A percentile compares a stretch with the other conserved stretches of the same genome.
phyloP scores from a whole-genome alignment of 768 basidiomycete genomes.

The Suillus tomentosus region DNA sequence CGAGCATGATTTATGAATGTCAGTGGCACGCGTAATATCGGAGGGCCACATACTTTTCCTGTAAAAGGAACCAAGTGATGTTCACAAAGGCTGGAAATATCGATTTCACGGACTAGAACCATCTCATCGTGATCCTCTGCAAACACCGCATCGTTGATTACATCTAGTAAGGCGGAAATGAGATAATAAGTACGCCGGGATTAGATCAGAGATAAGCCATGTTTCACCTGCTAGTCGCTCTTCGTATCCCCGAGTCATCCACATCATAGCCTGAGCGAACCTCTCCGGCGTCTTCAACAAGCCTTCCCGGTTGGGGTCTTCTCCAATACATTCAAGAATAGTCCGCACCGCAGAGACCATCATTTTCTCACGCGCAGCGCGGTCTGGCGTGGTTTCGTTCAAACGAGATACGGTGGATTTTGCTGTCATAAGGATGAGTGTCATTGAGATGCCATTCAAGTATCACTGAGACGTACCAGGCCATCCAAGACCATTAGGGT shows the following conservation, averaged over 20 bases:
- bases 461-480: slow-evolving; percentile 59
- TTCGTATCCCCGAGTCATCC: slow-evolving; percentile 99
- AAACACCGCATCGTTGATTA: slow-evolving; percentile 98
- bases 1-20: slow-evolving; percentile 24
- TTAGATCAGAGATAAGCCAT: slow-evolving; percentile 18
- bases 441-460: slow-evolving; percentile 11
- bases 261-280: slow-evolving; percentile 95
- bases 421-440: slow-evolving; percentile 48
- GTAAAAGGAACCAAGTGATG: slow-evolving; percentile 98
- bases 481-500: slow-evolving; percentile 86
- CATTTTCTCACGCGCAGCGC: slow-evolving; percentile 67
- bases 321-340: slow-evolving; percentile 95
- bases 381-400: slow-evolving; percentile 76
- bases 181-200: slow-evolving; percentile 13
- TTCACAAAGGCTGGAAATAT: slow-evolving; percentile 96
- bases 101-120: slow-evolving; percentile 97
- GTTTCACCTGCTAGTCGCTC: slow-evolving; percentile 81
- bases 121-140: slow-evolving; percentile 99
- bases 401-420: slow-evolving; percentile 88
- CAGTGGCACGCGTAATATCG: slow-evolving; percentile 1
- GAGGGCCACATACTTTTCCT: slow-evolving; percentile 73
- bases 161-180: slow-evolving; percentile 55
- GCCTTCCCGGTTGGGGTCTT: slow-evolving; percentile 96
- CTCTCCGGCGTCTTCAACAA: slow-evolving; percentile 89
- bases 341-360: slow-evolving; percentile 86